Evolutionary conservation across 2,329 filamentous ascomycete species (phyloP).

Genomic region (Ceratocystis destructans): DNA sequence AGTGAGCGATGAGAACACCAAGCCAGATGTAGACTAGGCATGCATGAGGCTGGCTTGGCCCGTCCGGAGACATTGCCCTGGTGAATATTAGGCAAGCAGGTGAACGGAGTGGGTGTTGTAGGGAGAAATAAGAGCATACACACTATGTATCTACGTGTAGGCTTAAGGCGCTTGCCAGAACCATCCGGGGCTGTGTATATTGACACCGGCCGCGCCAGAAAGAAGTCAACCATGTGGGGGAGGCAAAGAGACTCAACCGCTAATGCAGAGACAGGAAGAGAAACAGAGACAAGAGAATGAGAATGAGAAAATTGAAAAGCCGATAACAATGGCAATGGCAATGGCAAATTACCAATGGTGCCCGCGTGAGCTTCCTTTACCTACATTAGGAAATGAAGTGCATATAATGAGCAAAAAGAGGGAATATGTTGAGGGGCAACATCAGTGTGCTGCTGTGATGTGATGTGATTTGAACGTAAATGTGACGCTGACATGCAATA

Average conservation of each 20-base stretch:
- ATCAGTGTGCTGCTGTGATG: no score
- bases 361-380: no score
- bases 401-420: no score
- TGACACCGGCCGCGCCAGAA: background rate
- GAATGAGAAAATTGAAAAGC: no score
- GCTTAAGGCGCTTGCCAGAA: background rate
- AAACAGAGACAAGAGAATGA: no score
- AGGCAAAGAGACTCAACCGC: background rate
- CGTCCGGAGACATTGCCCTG: background rate
- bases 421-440: no score
- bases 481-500: background rate
- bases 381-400: no score
- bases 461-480: background rate
- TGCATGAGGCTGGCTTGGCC: background rate
- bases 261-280: no score
- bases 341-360: no score
- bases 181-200: background rate
- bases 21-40: background rate
- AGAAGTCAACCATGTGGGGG: background rate
- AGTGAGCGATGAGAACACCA: background rate
- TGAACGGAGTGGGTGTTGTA: no score
- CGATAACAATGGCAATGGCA: no score
- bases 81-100: background rate
- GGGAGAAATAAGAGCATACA: no score
- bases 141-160: background rate